Evolutionary conservation across 2,329 filamentous ascomycete species (phyloP).

Genomic region (Exophiala calicioides): DNA sequence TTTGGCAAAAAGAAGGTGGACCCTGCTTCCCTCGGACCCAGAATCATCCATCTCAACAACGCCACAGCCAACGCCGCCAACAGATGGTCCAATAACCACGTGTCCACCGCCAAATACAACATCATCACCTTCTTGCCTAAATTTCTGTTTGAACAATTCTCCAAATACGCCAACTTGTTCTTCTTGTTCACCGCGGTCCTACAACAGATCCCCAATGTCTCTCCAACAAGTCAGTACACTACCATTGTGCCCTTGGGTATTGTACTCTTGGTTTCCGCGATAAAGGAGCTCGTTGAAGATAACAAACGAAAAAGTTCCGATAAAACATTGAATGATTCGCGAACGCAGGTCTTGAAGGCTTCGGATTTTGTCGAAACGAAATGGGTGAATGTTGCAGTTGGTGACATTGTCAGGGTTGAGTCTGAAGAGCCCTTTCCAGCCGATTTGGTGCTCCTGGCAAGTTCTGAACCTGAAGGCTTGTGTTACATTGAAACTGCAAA

Average conservation of each 20-base stretch:
- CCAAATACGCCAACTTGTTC: slow-evolving; percentile 98
- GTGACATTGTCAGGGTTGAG: slow-evolving; percentile 88
- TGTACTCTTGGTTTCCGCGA: slow-evolving; percentile 89
- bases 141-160: slow-evolving; percentile 97
- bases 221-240: slow-evolving; percentile 91
- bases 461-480: slow-evolving; percentile 93
- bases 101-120: slow-evolving; percentile 98
- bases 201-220: slow-evolving; percentile 93
- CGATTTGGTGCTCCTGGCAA: slow-evolving; percentile 87
- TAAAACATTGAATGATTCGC: slow-evolving; percentile 82
- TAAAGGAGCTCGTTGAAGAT: slow-evolving; percentile 92
- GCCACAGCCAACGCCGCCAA: slow-evolving; percentile 84
- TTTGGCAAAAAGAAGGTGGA: slow-evolving; percentile 83
- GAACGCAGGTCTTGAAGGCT: slow-evolving; percentile 78
- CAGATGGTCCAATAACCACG: slow-evolving; percentile 94
- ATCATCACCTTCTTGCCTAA: slow-evolving; percentile 89
- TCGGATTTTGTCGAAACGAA: slow-evolving; percentile 81
- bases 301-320: slow-evolving; percentile 87
- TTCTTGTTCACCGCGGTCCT: slow-evolving; percentile 95
- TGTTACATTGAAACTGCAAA: slow-evolving; percentile 99
- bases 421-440: slow-evolving; percentile 95
- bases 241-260: slow-evolving; percentile 92
- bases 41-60: slow-evolving; percentile 95
- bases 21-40: slow-evolving; percentile 84
- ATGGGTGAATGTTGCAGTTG: slow-evolving; percentile 92